Conservation (phyloP, 805 yeast genomes). For the Metschnikowia bowlesiae region DNA sequence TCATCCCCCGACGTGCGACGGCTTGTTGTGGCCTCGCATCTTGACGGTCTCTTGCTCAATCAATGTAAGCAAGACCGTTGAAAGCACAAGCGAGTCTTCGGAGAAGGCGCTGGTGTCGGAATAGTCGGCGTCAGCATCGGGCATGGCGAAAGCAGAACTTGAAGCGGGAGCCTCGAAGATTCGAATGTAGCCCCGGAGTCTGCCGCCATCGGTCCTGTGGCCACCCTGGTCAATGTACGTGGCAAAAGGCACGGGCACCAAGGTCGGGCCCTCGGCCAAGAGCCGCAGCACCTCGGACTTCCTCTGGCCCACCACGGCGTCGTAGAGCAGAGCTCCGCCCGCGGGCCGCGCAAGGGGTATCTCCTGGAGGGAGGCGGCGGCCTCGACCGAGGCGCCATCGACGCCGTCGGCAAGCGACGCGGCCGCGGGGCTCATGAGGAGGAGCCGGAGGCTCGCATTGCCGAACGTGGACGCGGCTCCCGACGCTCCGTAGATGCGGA, state of each 20-base stretch:
- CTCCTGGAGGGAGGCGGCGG: constrained; percentile 8
- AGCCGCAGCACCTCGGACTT: constrained; percentile 17
- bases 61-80: constrained; percentile 24
- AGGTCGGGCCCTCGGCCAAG: constrained; percentile 15
- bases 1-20: constrained; percentile 15
- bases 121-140: no score
- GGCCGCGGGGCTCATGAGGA: constrained; percentile 17
- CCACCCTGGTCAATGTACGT: constrained; percentile 26
- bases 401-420: constrained; percentile 22
- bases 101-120: constrained; percentile 5
- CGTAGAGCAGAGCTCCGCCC: constrained; percentile 11
- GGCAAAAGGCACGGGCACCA: constrained; percentile 28
- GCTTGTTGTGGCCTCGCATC: constrained; percentile 29
- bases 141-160: no score
- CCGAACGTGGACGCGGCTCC: constrained; percentile 35
- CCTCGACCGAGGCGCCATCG: constrained; percentile 4
- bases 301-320: constrained; percentile 21
- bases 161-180: constrained; percentile 8
- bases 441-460: constrained; percentile 24
- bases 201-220: constrained; percentile 19
- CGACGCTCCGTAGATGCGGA: constrained; percentile 29
- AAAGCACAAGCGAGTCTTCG: constrained; percentile 20
- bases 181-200: constrained; percentile 22
- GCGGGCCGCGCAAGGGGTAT: constrained; percentile 7
- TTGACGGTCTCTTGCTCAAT: constrained; percentile 32